Percentiles rank a stretch among this genome's conserved stretches.
These are phyloP conservation scores for Primulina tabacum DNA, from an alignment of 257 asterid species.

Conservation along the genomic window DNA sequence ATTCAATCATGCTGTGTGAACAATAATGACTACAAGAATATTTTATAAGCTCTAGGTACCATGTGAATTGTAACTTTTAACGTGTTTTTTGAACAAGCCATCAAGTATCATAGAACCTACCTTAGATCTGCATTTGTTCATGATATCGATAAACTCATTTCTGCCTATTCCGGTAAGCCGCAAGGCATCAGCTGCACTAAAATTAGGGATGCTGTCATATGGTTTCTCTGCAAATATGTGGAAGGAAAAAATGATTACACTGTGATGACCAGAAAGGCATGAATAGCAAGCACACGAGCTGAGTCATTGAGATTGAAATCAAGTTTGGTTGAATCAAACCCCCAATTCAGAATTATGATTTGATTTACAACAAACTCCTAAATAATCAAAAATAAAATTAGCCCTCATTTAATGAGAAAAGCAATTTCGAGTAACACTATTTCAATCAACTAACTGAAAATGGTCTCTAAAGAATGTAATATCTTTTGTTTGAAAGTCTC, in stretches of 20 bases:
- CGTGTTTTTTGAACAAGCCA: slow-evolving; percentile 6
- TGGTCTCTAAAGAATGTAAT: slow-evolving; percentile 12
- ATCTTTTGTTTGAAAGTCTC: slow-evolving; percentile 8
- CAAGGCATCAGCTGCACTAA: slow-evolving; percentile 98
- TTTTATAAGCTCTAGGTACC: no score
- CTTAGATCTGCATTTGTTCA: slow-evolving; percentile 99
- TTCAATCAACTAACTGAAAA: slow-evolving; percentile 17
- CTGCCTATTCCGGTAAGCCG: slow-evolving; percentile 94
- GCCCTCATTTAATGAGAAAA: not conserved
- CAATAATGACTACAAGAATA: slow-evolving; percentile 13
- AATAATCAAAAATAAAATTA: not conserved
- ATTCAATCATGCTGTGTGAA: not conserved
- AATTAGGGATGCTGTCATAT: slow-evolving; percentile 97
- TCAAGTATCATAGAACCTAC: slow-evolving; percentile 39
- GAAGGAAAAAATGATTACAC: slow-evolving; percentile 16
- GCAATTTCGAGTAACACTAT: slow-evolving; percentile 17
- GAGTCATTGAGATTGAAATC: slow-evolving; percentile 2
- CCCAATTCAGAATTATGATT: slow-evolving; percentile 1
- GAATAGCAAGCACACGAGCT: slow-evolving; percentile 9
- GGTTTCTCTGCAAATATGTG: slow-evolving; percentile 87
- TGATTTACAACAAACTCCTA: not conserved
- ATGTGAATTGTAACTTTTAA: slow-evolving; percentile 3
- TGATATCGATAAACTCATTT: slow-evolving; percentile 97
- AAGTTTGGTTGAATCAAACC: not conserved
- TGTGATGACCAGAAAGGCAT: slow-evolving; percentile 13